These are phyloP conservation scores for Talaromyces sp. DNA, from an alignment of 2,329 filamentous ascomycete genomes.

Conservation along the genomic window DNA sequence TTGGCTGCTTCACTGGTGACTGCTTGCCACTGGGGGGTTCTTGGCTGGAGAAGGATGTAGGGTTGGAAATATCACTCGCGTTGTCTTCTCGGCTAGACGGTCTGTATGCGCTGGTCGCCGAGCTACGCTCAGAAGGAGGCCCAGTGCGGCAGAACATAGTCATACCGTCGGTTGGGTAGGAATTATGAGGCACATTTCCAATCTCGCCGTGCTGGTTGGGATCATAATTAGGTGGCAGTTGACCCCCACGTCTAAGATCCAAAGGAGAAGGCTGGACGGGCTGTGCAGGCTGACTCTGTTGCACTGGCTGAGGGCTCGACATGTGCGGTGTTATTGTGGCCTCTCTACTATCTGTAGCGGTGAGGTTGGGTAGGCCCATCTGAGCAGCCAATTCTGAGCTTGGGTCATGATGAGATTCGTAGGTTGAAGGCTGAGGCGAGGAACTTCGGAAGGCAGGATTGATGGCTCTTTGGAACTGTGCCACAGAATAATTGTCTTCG, in stretches of 20 bases:
- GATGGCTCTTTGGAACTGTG: slow-evolving; percentile 90
- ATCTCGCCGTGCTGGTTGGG: slow-evolving; percentile 63
- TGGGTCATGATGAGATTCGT: slow-evolving; percentile 86
- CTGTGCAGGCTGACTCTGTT: slow-evolving; percentile 22
- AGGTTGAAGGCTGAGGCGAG: slow-evolving; percentile 89
- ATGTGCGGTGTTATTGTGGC: slow-evolving; percentile 53
- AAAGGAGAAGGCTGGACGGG: slow-evolving; percentile 32
- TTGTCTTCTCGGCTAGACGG: slow-evolving; percentile 77
- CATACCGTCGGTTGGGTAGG: slow-evolving; percentile 93
- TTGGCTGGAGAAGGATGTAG: slow-evolving; percentile 81
- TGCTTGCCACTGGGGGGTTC: slow-evolving; percentile 70
- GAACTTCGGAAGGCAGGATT: slow-evolving; percentile 95
- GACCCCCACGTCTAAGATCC: slow-evolving; percentile 38
- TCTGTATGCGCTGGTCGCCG: slow-evolving; percentile 63
- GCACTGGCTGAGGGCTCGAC: slow-evolving; percentile 23
- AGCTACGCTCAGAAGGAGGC: slow-evolving; percentile 65
- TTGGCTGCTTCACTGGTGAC: slow-evolving; percentile 69
- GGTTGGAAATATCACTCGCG: slow-evolving; percentile 84
- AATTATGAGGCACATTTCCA: slow-evolving; percentile 76
- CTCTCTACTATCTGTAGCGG: slow-evolving; percentile 50
- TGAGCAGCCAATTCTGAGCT: slow-evolving; percentile 68
- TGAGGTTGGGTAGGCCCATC: slow-evolving; percentile 57
- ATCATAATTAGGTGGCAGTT: slow-evolving; percentile 46
- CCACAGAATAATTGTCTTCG: slow-evolving; percentile 89
- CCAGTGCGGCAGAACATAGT: slow-evolving; percentile 89